Evolutionary conservation across 2,329 filamentous ascomycete species (phyloP).

Genomic region (Exophiala dermatitidis): DNA sequence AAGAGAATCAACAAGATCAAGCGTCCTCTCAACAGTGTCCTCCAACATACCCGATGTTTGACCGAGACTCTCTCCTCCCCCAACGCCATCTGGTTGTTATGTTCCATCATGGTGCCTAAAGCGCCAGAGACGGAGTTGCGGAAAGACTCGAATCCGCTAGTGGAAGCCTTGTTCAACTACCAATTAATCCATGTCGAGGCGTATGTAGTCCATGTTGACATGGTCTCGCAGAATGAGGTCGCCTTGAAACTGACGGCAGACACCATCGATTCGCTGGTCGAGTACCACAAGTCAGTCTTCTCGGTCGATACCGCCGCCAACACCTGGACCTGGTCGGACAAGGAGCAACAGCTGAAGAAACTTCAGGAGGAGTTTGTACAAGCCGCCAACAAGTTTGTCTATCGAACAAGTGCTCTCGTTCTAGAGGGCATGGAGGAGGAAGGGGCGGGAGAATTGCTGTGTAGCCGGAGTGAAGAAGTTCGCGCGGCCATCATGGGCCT

Average conservation of each 20-base stretch:
- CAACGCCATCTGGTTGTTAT: constrained; percentile 90
- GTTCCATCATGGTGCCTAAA: constrained; percentile 87
- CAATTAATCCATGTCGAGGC: constrained; percentile 90
- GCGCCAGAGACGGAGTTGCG: constrained; percentile 76
- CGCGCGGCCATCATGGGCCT: constrained; percentile 77
- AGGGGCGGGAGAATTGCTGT: constrained; percentile 84
- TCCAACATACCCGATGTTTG: constrained; percentile 90
- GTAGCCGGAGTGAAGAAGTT: constrained; percentile 86
- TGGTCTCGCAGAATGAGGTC: constrained; percentile 95
- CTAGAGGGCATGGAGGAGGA: constrained; percentile 96
- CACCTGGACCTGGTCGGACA: constrained; percentile 93
- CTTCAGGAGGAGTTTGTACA: constrained; percentile 94
- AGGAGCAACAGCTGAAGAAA: constrained; percentile 94
- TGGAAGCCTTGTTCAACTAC: constrained; percentile 87
- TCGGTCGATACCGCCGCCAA: constrained; percentile 81
- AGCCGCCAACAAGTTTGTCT: constrained; percentile 95
- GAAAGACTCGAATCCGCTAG: constrained; percentile 71
- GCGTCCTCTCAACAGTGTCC: constrained; percentile 91
- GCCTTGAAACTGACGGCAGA: constrained; percentile 95
- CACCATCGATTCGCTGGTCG: constrained; percentile 84
- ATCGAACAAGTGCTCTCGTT: constrained; percentile 76
- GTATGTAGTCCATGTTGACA: constrained; percentile 97
- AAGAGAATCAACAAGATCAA: constrained; percentile 97
- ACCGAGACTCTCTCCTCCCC: constrained; percentile 85
- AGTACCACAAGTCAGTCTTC: constrained; percentile 94